Percentiles rank a stretch among this genome's conserved stretches.
phyloP scores from a whole-genome alignment of 1,139 yeast genomes.

The Scheffersomyces cryptocercus region DNA sequence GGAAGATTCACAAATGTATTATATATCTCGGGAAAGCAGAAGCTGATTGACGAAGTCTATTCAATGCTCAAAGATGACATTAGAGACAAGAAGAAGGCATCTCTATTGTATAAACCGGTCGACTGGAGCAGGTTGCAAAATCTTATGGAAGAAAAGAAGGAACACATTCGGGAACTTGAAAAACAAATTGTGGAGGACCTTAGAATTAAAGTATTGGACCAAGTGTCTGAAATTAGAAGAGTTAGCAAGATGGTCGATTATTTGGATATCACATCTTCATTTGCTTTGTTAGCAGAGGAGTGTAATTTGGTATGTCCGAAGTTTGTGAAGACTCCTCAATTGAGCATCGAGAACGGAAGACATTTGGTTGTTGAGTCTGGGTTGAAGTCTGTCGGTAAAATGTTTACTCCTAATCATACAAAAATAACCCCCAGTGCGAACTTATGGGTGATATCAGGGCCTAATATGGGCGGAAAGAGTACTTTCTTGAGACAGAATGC shows the following conservation, averaged over 20 bases:
- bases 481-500: conserved; percentile 90
- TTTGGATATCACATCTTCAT: conserved; percentile 72
- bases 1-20: conserved; percentile 36
- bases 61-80: conserved; percentile 16
- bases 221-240: conserved; percentile 43
- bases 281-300: conserved; percentile 70
- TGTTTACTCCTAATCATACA: conserved; percentile 65
- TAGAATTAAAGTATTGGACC: conserved; percentile 36
- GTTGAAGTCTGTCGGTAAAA: conserved; percentile 45
- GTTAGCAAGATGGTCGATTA: conserved; percentile 56
- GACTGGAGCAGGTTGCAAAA: conserved; percentile 36
- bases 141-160: conserved; percentile 23
- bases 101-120: conserved; percentile 31
- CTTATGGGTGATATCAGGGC: conserved; percentile 87
- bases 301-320: conserved; percentile 64
- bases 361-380: conserved; percentile 91
- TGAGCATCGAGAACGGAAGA: conserved; percentile 63
- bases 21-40: conserved; percentile 33
- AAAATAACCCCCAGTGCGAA: conserved; percentile 22
- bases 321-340: conserved; percentile 46
- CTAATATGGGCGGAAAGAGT: conserved; percentile 98
- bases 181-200: conserved; percentile 42
- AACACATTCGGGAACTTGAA: conserved; percentile 43
- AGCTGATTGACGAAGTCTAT: conserved; percentile 23
- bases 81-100: conserved; percentile 29